Evolutionary conservation across 176 grass and related monocot species (phyloP), one percentile per base, ranked within the genome.

Genomic region (Otatea glauca): DNA sequence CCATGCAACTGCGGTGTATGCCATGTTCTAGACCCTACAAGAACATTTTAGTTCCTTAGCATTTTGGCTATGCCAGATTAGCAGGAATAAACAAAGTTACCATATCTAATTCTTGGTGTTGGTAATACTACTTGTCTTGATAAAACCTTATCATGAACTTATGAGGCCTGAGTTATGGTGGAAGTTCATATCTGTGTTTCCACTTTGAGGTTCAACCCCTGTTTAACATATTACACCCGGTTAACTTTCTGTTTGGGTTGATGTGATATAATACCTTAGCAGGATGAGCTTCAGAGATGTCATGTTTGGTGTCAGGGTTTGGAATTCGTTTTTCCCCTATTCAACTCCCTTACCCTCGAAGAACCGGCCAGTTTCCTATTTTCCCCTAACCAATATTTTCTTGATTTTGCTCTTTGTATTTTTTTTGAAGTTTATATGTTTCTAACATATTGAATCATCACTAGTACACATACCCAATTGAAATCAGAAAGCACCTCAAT

Each of bases 251-350:
- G 73, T 75, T 75, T 56, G 50, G 50, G 50, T 75, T 75, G 50
- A 75, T 56, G 73, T 58, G 34, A 39, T 56, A 56, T 56, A 37
- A 35, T 75, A 54, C 51, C 54, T 60, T 42, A 24, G 21, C 21
- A 60, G 11, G 68, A 70, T 24, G 39, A 4, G 41, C 5, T 45
- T 70, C 9, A 70, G 20, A 23, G 39, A 24, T 70, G 38, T 41
- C 51, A 76, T 56, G 74, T 20, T 76, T 38, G 11, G 74, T 59
- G 49, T 76, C 68, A 76, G 29, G 20, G 35, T 76, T 24, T 59
- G 35, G 53, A 59, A 76, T 48, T 41, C 11, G 73, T 59, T 48
- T 76, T 76, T 13, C 23, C 13, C 35, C 54, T 23, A 59, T 41
- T 39, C 23, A 9, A 9, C 51, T 9, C 35, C 50, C 29, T 32